Evolutionary conservation across 164 flowering plant species (phyloP), one percentile per base, ranked within the genome.

Genomic region (Aristolochia contorta): DNA sequence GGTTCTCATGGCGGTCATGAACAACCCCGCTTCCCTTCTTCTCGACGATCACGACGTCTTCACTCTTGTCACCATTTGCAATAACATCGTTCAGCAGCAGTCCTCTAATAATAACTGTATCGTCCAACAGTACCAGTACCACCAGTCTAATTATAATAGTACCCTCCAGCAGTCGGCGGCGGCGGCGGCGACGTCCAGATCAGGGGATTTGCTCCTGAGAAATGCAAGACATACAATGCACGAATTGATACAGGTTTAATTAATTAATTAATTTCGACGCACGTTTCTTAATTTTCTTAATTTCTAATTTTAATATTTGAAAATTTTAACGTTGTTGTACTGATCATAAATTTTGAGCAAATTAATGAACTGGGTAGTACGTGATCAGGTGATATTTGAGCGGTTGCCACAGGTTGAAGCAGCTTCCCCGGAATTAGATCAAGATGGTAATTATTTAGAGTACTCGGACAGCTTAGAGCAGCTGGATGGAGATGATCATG

Each of bases 201-300:
- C n/a, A 58, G 86, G 91, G 4, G 87, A 88, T 70, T 69, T 85
- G 71, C 84, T 90, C n/a, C 91, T 82, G 57, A 75, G 91, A 4
- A 77, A 57, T 52, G 98, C 90, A 0, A 71, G 84, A 65, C 71
- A 75, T 68, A 71, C 86, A 7, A 88, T 90, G 99, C 90, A 81
- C 32, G 99, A 93, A 59, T 61, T 90, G 32, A 75, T 85, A 9
- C 92, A 83, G 56, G 56, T 53, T 6, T 24, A 4, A n/a, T n/a
- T n/a, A n/a, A n/a, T n/a, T n/a, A n/a, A n/a, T n/a, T n/a, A n/a
- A n/a, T n/a, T n/a, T n/a, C n/a, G n/a, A n/a, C n/a, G n/a, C n/a
- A n/a, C n/a, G n/a, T n/a, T n/a, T n/a, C n/a, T n/a, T n/a, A n/a
- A n/a, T n/a, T n/a, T n/a, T n/a, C n/a, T n/a, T n/a, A n/a, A n/a